Evolutionary conservation across 352 stramenopile genomes (phyloP).

Genomic region (Thalassiosira exigua): DNA sequence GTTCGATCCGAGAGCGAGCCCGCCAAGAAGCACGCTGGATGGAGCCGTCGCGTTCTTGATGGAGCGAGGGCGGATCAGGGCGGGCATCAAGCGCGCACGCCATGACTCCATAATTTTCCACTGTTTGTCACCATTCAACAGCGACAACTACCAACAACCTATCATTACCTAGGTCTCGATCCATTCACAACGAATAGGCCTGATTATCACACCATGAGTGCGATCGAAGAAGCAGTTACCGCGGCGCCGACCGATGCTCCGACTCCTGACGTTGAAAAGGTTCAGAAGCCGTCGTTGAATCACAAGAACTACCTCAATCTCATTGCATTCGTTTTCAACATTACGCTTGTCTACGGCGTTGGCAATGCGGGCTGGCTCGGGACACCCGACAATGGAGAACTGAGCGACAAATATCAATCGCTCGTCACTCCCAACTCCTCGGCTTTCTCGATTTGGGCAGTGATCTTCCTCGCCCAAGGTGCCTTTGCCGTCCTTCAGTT

Average conservation of each 20-base stretch:
- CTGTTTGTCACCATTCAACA: too few relatives aligned
- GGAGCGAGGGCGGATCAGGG: too few relatives aligned
- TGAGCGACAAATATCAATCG: not conserved
- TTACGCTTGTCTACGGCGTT: conserved; percentile 31
- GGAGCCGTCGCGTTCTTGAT: too few relatives aligned
- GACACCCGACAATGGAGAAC: not conserved
- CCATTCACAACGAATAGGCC: too few relatives aligned
- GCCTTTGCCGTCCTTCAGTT: conserved; percentile 56
- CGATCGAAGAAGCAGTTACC: not conserved
- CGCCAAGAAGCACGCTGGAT: too few relatives aligned
- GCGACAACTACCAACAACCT: too few relatives aligned
- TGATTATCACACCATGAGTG: not conserved
- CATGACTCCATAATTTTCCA: too few relatives aligned
- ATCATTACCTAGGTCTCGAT: too few relatives aligned
- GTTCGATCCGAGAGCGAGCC: too few relatives aligned
- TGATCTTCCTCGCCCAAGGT: conserved; percentile 60
- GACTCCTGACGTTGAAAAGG: not conserved
- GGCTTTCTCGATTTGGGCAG: conserved; percentile 28
- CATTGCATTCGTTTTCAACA: conserved; percentile 28
- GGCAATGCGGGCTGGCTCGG: conserved; percentile 28
- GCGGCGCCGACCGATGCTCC: not conserved
- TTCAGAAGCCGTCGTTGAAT: conserved; percentile 10
- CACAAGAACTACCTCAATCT: conserved; percentile 40
- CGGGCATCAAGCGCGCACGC: too few relatives aligned
- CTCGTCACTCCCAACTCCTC: not conserved